Base-by-base conservation (phyloP, 331 rosid species). In the Rhamnella rubrinervis region DNA sequence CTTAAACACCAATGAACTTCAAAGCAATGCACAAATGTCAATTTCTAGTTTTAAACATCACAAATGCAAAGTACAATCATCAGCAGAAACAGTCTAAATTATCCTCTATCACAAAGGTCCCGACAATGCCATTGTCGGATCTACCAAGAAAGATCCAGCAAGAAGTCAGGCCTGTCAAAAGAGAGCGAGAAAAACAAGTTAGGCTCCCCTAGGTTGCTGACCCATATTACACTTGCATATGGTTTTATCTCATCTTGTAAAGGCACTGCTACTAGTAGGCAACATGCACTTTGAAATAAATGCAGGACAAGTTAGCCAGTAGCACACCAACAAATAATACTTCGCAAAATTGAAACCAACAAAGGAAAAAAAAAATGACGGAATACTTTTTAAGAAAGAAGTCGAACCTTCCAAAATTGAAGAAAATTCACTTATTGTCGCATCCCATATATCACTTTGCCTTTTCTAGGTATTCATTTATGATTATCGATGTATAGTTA, bases 71-170 rank as follows among this genome's bases (percentile, higher is more conserved):
- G 49, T 44, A 44, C 12, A 40, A 8, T 44, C 14, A 9, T 8
- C 14, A 11, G 49, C 49, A 44, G 49, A 44, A 44, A 40, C 46
- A 44, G 49, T 44, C 16, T 44, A 9, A 44, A 44, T 9, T 26
- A 50, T 71, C 23, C 25, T 26, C 66, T 18, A 49, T 31, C 40
- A 21, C 39, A 71, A 49, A 49, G 38, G 37, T 61, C 20, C 62
- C 52, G 53, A 63, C 58, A 52, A 26, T 28, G 13, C n/a, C 5
- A 31, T 63, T 44, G 21, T 53, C 5, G 9, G 23, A 18, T 52
- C 17, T 53, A 17, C 1, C 19, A n/a, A 18, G 57, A 6, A 41
- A 63, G 47, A 50, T 71, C 63, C 68, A 51, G 9, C 63, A 38
- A 8, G 10, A 18, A 21, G 25, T 17, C 58, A 53, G 25, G 18